Percentiles rank a stretch among this genome's conserved stretches.
These are phyloP conservation scores for Orbilia javanica DNA, from an alignment of 2,329 filamentous ascomycete genomes.

Conservation along the genomic window DNA sequence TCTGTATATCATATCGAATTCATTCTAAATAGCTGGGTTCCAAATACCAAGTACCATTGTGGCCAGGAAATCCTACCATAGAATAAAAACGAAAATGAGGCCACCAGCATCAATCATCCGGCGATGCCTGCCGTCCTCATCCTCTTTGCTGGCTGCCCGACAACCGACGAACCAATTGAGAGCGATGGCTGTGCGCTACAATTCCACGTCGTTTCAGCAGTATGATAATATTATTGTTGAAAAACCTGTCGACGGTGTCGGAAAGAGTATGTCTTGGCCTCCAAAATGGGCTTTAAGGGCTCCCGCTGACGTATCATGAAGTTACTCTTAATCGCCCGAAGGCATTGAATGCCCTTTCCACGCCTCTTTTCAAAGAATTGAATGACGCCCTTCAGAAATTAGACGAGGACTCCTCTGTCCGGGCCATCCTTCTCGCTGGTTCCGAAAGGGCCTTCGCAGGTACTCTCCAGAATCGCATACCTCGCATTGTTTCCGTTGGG, in stretches of 20 bases:
- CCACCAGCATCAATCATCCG: conserved; percentile 16
- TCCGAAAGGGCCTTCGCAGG: conserved; percentile 87
- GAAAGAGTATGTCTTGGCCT: conserved; percentile 75
- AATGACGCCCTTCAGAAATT: conserved; percentile 80
- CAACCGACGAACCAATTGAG: background rate
- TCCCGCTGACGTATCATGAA: conserved; percentile 64
- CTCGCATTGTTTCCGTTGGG: background rate
- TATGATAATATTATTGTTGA: conserved; percentile 89
- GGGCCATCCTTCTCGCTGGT: conserved; percentile 86
- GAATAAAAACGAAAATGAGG: conserved; percentile 38
- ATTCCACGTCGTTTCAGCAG: conserved; percentile 63
- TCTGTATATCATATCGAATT: background rate
- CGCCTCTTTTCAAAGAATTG: conserved; percentile 89
- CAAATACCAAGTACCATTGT: background rate
- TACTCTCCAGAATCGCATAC: conserved; percentile 60
- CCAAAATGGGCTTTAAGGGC: too few species aligned
- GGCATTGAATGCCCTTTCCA: conserved; percentile 92
- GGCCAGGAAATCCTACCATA: background rate
- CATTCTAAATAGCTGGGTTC: background rate
- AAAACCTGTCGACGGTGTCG: conserved; percentile 87
- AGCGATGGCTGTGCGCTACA: conserved; percentile 3
- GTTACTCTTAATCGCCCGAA: conserved; percentile 95
- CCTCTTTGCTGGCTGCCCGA: background rate
- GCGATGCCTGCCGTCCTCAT: conserved; percentile 3
- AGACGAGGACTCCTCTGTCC: conserved; percentile 77